phyloP scores from a whole-genome alignment of 805 yeast species.

The Yarrowia yakushimensis region DNA sequence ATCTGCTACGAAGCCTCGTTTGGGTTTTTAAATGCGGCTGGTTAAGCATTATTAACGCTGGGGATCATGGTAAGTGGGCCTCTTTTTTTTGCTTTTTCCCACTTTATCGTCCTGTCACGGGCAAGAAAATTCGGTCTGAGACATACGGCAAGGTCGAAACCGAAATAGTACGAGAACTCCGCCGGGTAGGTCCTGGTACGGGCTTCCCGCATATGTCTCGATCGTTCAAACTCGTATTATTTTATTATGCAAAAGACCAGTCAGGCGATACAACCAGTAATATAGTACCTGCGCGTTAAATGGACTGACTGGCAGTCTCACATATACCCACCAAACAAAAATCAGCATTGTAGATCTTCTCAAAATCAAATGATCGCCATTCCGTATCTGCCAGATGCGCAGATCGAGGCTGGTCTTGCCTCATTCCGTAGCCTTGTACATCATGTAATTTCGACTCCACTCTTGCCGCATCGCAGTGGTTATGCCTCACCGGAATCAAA shows the following conservation, averaged over 20 bases:
- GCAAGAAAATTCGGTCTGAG: too few relatives aligned
- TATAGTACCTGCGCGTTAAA: not conserved
- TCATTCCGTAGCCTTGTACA: not conserved
- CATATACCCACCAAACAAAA: not conserved
- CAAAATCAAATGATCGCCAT: not conserved
- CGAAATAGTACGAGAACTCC: not conserved
- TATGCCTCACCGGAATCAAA: not conserved
- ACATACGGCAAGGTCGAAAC: not conserved
- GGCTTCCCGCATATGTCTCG: not conserved
- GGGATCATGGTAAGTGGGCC: not conserved
- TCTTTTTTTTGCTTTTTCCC: not conserved
- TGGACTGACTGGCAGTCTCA: not conserved
- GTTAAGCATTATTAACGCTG: constrained; percentile 2
- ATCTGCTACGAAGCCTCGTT: not conserved
- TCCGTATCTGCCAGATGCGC: not conserved
- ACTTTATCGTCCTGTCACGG: not conserved
- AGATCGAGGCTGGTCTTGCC: not conserved
- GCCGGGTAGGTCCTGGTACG: not conserved
- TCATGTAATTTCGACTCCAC: not conserved
- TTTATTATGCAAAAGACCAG: not conserved
- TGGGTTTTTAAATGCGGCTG: constrained; percentile 15
- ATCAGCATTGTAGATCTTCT: not conserved
- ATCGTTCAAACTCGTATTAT: not conserved
- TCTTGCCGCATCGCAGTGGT: not conserved
- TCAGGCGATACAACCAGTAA: constrained; percentile 1